phyloP scores from a whole-genome alignment of 1,284 basidiomycete species.

The Austroboletus novae-zelandiae region DNA sequence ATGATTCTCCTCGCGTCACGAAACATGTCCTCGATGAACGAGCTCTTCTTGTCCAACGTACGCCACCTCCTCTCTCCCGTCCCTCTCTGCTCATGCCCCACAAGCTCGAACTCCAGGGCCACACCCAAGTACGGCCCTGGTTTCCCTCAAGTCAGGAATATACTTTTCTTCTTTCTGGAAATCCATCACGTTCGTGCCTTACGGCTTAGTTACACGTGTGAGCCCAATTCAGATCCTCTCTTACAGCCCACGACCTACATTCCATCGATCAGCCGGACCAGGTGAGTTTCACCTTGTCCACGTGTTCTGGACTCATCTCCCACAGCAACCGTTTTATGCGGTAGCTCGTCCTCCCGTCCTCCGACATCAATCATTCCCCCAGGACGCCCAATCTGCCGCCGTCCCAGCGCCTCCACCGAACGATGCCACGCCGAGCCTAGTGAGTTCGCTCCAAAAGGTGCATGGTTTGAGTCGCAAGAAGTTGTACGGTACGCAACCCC shows the following conservation, averaged over 20 bases:
- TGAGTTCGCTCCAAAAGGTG: conserved; percentile 53
- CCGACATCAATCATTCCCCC: conserved; percentile 32
- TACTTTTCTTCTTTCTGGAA: conserved; percentile 35
- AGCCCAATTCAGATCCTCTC: not conserved
- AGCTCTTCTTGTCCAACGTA: conserved; percentile 56
- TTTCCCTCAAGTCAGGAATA: conserved; percentile 37
- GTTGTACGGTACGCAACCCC: conserved; percentile 50
- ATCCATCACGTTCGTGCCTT: conserved; percentile 13
- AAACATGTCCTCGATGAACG: conserved; percentile 43
- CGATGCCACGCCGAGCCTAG: conserved; percentile 40
- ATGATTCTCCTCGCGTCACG: conserved; percentile 49
- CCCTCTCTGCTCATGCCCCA: conserved; percentile 10
- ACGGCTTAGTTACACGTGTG: not conserved
- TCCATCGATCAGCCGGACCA: conserved; percentile 10
- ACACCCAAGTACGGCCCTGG: conserved; percentile 36
- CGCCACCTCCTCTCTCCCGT: conserved; percentile 21
- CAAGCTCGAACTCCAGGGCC: conserved; percentile 44
- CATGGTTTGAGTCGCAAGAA: conserved; percentile 65
- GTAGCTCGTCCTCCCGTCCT: conserved; percentile 25
- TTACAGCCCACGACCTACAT: conserved; percentile 3
- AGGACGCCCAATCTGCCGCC: conserved; percentile 20
- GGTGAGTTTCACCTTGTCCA: conserved; percentile 2
- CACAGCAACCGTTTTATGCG: conserved; percentile 13
- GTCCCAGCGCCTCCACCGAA: conserved; percentile 2
- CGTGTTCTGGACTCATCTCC: conserved; percentile 13